Evolutionary conservation across 306 rosid genomes (phyloP).

Genomic region (Ziziphus jujuba): DNA sequence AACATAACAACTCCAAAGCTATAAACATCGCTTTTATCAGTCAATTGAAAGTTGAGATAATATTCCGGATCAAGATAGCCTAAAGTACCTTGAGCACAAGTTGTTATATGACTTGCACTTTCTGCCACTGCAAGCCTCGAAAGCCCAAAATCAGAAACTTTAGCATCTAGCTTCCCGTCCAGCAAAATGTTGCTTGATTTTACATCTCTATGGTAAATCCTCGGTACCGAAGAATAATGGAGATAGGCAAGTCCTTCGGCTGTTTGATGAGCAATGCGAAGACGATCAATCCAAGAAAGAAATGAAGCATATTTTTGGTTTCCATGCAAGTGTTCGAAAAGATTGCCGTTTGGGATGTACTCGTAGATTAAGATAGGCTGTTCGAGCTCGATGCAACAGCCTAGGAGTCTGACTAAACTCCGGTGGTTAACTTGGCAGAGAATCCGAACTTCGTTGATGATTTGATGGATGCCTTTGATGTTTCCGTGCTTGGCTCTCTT

Average conservation of each 20-base stretch:
- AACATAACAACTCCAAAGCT: conserved; percentile 24
- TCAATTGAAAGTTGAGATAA: conserved; percentile 42
- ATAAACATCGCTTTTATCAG: conserved; percentile 65
- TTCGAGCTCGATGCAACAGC: conserved; percentile 46
- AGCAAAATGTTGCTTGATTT: conserved; percentile 58
- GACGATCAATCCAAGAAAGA: conserved; percentile 41
- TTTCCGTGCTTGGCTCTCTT: conserved; percentile 49
- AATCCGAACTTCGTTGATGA: conserved; percentile 52
- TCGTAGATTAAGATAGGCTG: conserved; percentile 47
- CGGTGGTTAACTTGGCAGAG: conserved; percentile 62
- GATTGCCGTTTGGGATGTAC: conserved; percentile 46
- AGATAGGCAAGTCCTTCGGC: conserved; percentile 54
- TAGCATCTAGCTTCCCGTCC: conserved; percentile 42
- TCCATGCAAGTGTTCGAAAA: conserved; percentile 47
- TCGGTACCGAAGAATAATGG: conserved; percentile 47
- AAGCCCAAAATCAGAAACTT: conserved; percentile 54
- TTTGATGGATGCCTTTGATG: conserved; percentile 50
- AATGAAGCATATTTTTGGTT: neutral
- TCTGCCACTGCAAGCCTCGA: conserved; percentile 55
- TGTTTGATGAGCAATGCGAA: conserved; percentile 43
- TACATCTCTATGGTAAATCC: conserved; percentile 54
- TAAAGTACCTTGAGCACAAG: conserved; percentile 50
- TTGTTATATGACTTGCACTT: conserved; percentile 39
- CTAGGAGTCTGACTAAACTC: conserved; percentile 49
- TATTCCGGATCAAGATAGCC: conserved; percentile 62